Evolutionary conservation across 2,329 filamentous ascomycete genomes (phyloP).

Genomic region (Cytospora piceae): DNA sequence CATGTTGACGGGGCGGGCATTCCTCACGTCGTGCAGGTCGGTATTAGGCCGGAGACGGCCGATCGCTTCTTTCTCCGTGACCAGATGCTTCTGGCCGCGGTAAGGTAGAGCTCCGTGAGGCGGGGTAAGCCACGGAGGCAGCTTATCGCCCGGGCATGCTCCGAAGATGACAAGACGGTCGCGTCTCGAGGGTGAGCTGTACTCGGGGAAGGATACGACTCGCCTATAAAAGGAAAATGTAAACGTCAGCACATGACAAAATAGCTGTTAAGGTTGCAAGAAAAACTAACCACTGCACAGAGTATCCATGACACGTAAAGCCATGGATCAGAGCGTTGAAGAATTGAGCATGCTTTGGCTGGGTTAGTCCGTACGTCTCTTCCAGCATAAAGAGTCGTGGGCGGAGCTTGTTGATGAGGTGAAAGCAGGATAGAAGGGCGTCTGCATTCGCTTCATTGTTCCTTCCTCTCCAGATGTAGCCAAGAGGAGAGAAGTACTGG

Average conservation of each 20-base stretch:
- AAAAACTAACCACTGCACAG: constrained; percentile 63
- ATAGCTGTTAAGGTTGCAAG: background rate
- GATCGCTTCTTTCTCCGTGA: constrained; percentile 51
- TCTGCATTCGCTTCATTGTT: constrained; percentile 71
- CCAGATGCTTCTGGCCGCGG: constrained; percentile 43
- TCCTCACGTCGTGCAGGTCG: constrained; percentile 45
- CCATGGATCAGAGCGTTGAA: constrained; percentile 65
- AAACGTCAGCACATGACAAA: background rate
- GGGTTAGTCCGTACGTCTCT: constrained; percentile 72
- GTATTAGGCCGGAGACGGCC: constrained; percentile 36
- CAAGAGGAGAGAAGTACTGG: constrained; percentile 69
- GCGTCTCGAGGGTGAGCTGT: constrained; percentile 54
- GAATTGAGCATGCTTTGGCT: constrained; percentile 54
- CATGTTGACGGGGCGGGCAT: constrained; percentile 33
- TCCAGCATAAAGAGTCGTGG: constrained; percentile 78
- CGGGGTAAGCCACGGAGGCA: constrained; percentile 66
- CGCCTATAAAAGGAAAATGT: constrained; percentile 35
- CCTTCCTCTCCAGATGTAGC: constrained; percentile 62
- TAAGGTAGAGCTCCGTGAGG: constrained; percentile 54
- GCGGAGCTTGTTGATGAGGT: constrained; percentile 59
- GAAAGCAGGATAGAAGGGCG: constrained; percentile 54
- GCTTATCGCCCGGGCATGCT: constrained; percentile 67
- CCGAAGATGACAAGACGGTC: constrained; percentile 61
- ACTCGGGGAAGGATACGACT: constrained; percentile 56
- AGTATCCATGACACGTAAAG: constrained; percentile 69